A percentile compares a stretch with the other conserved stretches of the same genome.
phyloP scores from a whole-genome alignment of 1,284 basidiomycete species.

The Sparassis latifolia region DNA sequence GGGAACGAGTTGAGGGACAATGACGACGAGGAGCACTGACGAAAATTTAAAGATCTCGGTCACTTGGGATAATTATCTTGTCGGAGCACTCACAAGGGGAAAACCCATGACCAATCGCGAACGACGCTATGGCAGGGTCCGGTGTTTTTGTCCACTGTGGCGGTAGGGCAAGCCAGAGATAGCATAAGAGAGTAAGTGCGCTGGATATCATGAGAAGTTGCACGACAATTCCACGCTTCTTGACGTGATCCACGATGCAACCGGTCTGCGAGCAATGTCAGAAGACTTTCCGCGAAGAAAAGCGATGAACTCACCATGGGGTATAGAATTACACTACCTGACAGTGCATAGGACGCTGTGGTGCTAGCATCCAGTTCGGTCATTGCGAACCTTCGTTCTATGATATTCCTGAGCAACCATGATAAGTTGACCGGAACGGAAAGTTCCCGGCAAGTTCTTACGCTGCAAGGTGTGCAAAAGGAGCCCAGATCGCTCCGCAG shows the following conservation, averaged over 20 bases:
- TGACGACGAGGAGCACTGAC: slow-evolving; percentile 63
- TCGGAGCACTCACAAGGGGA: slow-evolving; percentile 47
- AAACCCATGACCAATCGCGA: slow-evolving; percentile 68
- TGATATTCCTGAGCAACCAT: slow-evolving; percentile 51
- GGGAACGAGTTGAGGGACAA: slow-evolving; percentile 70
- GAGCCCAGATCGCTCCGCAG: slow-evolving; percentile 74
- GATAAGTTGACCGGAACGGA: neutral
- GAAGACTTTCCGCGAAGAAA: neutral
- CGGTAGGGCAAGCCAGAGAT: slow-evolving; percentile 61
- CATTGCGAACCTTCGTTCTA: slow-evolving; percentile 61
- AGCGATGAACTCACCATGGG: slow-evolving; percentile 45
- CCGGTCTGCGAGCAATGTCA: slow-evolving; percentile 39
- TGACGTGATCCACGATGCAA: slow-evolving; percentile 51
- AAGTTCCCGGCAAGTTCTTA: slow-evolving; percentile 26
- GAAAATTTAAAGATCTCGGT: neutral
- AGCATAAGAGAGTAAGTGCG: slow-evolving; percentile 55
- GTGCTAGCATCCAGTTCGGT: slow-evolving; percentile 54
- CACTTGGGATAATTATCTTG: neutral
- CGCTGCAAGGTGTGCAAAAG: slow-evolving; percentile 74
- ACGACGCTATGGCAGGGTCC: slow-evolving; percentile 55
- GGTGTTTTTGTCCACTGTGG: slow-evolving; percentile 49
- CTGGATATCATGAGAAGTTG: slow-evolving; percentile 56
- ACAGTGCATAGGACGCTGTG: slow-evolving; percentile 66
- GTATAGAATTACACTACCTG: slow-evolving; percentile 71
- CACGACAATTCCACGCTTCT: slow-evolving; percentile 50